These are phyloP conservation scores for Alnus rubra DNA, from an alignment of 306 rosid genomes.

Conservation along the genomic window DNA sequence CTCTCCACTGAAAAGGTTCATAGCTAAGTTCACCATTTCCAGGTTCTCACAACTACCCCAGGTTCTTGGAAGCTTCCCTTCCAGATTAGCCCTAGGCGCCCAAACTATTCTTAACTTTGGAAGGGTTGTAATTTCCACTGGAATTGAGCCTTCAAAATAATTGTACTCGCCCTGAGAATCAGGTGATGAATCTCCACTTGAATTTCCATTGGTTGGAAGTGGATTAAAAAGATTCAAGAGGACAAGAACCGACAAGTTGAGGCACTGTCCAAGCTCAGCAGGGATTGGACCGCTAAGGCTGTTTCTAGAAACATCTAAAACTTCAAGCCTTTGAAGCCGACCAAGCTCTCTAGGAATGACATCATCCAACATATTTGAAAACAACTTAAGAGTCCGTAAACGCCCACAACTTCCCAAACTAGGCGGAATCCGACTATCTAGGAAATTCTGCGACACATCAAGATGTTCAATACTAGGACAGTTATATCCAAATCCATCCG, in stretches of 20 bases:
- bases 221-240: conserved; percentile 69
- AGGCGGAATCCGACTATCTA: conserved; percentile 50
- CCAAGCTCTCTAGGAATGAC: conserved; percentile 67
- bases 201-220: conserved; percentile 20
- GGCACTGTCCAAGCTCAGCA: conserved; percentile 63
- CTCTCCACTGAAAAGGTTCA: conserved; percentile 64
- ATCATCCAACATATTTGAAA: conserved; percentile 71
- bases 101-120: conserved; percentile 75
- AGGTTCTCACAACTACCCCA: conserved; percentile 74
- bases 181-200: conserved; percentile 27
- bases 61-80: conserved; percentile 51
- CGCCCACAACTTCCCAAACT: conserved; percentile 71
- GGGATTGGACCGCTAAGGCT: conserved; percentile 73
- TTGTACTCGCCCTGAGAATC: conserved; percentile 57
- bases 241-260: conserved; percentile 64
- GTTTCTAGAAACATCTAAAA: conserved; percentile 86
- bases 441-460: conserved; percentile 72
- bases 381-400: conserved; percentile 57
- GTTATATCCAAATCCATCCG: conserved; percentile 53
- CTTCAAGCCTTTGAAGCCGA: conserved; percentile 52
- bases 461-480: conserved; percentile 81
- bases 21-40: conserved; percentile 80
- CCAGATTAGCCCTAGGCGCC: conserved; percentile 73
- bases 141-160: conserved; percentile 68
- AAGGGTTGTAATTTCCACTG: conserved; percentile 56